These are phyloP conservation scores for Boletus rubroflammeus DNA, from an alignment of 768 basidiomycete genomes.

Conservation along the genomic window DNA sequence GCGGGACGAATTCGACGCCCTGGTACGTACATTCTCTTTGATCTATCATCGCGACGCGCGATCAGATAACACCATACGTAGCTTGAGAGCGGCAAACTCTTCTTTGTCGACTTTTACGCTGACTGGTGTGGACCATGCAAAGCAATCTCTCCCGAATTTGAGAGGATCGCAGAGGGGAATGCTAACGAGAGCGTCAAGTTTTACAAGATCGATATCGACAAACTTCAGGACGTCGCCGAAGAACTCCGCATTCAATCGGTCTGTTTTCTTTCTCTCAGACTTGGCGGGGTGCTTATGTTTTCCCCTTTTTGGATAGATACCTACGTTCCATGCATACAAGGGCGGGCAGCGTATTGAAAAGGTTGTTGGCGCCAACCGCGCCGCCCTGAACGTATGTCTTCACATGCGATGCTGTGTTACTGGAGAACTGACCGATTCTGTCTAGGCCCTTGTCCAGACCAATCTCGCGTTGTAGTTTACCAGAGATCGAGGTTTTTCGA, in stretches of 20 bases:
- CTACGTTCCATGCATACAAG: conserved; percentile 14
- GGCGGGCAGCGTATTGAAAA: neutral
- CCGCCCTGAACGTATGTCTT: neutral
- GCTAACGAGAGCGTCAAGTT: conserved; percentile 41
- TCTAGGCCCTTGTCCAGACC: neutral
- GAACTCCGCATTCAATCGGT: conserved; percentile 57
- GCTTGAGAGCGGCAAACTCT: neutral
- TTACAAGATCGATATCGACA: conserved; percentile 74
- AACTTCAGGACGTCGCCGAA: conserved; percentile 41
- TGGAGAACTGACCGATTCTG: neutral
- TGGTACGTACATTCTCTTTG: conserved; percentile 5
- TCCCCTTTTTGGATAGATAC: no score
- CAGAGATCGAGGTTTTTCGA: neutral
- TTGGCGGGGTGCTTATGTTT: neutral
- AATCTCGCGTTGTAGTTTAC: neutral
- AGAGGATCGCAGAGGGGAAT: neutral
- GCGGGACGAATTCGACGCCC: neutral
- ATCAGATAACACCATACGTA: neutral
- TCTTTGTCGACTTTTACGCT: conserved; percentile 23
- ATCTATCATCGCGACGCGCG: neutral
- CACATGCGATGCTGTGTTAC: neutral
- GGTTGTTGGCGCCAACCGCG: neutral
- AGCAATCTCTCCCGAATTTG: conserved; percentile 14
- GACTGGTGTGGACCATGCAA: conserved; percentile 21
- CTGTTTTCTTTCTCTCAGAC: conserved; percentile 15